Conservation (phyloP, 305 asterid species). For the Fraxinus dipetala region DNA sequence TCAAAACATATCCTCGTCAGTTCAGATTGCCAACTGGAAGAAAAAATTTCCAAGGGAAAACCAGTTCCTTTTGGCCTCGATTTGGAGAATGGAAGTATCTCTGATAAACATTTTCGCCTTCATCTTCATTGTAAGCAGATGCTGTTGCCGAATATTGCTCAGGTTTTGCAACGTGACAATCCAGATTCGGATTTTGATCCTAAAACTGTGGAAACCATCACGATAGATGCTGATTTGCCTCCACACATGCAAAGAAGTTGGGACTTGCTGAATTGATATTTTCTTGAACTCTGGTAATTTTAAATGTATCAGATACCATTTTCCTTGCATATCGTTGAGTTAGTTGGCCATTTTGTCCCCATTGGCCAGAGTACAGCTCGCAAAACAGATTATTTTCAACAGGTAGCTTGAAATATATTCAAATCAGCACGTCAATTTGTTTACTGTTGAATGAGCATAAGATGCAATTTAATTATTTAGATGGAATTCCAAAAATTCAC, state of each 20-base stretch:
- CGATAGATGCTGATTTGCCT: conserved; percentile 64
- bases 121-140: conserved; percentile 93
- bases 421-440: not conserved
- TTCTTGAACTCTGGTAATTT: not conserved
- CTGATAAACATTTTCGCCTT: conserved; percentile 60
- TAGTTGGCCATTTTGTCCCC: not conserved
- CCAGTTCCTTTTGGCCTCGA: conserved; percentile 37
- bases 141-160: conserved; percentile 64
- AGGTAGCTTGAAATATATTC: not conserved
- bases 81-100: conserved; percentile 59
- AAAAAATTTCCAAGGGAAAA: conserved; percentile 22
- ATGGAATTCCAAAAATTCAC: not conserved
- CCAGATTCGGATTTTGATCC: conserved; percentile 32
- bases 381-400: not conserved
- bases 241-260: conserved; percentile 84
- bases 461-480: not conserved
- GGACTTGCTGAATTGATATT: conserved; percentile 42
- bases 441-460: not conserved
- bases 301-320: not conserved
- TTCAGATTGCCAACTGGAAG: conserved; percentile 22
- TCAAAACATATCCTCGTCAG: conserved; percentile 31
- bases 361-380: not conserved
- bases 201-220: conserved; percentile 35
- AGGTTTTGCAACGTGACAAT: conserved; percentile 37
- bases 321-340: not conserved